Evolutionary conservation across 2,329 filamentous ascomycete genomes (phyloP).

Genomic region (Epichloe typhina): DNA sequence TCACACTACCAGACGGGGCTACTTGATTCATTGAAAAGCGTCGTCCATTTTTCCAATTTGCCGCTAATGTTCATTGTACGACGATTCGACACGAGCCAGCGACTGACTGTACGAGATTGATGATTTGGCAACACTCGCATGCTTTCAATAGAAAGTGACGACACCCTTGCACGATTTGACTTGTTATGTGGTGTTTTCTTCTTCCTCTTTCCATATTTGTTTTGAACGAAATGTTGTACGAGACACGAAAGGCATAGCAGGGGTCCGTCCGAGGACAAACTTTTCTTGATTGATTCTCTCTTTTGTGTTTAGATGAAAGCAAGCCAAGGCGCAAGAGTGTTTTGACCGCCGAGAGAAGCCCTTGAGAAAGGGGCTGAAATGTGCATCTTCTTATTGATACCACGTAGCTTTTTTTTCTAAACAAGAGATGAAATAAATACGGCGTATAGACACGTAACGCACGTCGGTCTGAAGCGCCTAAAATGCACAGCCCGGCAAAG

Average conservation of each 20-base stretch:
- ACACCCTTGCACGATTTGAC: neutral
- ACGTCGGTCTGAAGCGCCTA: too few relatives aligned
- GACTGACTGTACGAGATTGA: conserved; percentile 4
- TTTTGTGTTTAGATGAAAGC: neutral
- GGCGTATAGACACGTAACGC: too few relatives aligned
- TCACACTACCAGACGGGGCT: neutral
- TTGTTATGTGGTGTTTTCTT: neutral
- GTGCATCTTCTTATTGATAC: neutral
- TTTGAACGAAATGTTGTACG: neutral
- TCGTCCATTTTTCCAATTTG: neutral
- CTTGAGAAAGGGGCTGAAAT: neutral
- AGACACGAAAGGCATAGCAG: neutral
- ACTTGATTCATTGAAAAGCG: neutral
- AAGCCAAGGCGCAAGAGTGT: neutral
- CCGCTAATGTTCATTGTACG: neutral
- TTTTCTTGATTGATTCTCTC: neutral
- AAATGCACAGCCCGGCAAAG: too few relatives aligned
- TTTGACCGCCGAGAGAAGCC: neutral
- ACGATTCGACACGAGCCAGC: conserved; percentile 2
- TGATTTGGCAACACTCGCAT: neutral
- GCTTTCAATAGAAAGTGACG: neutral
- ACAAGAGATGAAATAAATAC: too few relatives aligned
- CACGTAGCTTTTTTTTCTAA: neutral
- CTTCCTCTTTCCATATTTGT: neutral
- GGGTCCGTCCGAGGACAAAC: neutral